Conservation (phyloP, 352 stramenopile species). For the Phytophthora pistaciae region DNA sequence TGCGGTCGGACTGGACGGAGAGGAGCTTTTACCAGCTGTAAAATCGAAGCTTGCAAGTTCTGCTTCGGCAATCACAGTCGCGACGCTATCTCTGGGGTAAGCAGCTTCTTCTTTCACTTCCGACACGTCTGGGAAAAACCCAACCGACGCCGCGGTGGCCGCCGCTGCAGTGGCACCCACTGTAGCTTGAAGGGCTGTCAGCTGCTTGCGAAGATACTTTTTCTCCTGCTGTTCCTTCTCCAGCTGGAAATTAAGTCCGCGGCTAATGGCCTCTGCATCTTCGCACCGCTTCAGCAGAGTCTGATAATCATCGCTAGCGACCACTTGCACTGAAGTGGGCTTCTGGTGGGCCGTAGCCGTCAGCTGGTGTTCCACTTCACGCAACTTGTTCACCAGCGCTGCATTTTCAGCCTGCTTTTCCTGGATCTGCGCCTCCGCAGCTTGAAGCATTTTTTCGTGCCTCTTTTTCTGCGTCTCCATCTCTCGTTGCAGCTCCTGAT, state of each 20-base stretch:
- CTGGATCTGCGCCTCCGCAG: conserved; percentile 15
- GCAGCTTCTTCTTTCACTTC: conserved; percentile 19
- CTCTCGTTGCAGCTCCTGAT: conserved; percentile 47
- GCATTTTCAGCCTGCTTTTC: conserved; percentile 35
- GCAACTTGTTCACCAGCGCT: conserved; percentile 49
- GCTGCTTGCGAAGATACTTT: conserved; percentile 75
- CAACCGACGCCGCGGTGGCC: conserved; percentile 36
- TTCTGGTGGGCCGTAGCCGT: conserved; percentile 19
- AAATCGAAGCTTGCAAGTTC: conserved; percentile 80
- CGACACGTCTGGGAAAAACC: conserved; percentile 32
- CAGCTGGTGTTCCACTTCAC: conserved; percentile 53
- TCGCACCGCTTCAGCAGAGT: conserved; percentile 62
- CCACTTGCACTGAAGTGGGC: conserved; percentile 37
- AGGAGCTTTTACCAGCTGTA: conserved; percentile 28
- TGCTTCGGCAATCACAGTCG: conserved; percentile 39
- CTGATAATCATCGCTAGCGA: conserved; percentile 65
- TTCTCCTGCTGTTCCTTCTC: conserved; percentile 84
- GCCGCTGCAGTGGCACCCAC: conserved; percentile 32
- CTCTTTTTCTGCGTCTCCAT: conserved; percentile 43
- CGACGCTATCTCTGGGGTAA: conserved; percentile 56
- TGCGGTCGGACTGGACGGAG: conserved; percentile 22
- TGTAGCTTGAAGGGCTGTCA: conserved; percentile 47
- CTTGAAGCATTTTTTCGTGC: conserved; percentile 36
- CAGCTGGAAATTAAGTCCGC: conserved; percentile 75
- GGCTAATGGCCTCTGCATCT: conserved; percentile 72